Conservation (phyloP, 2,329 filamentous ascomycete genomes). For the Diaporthe nobilis region DNA sequence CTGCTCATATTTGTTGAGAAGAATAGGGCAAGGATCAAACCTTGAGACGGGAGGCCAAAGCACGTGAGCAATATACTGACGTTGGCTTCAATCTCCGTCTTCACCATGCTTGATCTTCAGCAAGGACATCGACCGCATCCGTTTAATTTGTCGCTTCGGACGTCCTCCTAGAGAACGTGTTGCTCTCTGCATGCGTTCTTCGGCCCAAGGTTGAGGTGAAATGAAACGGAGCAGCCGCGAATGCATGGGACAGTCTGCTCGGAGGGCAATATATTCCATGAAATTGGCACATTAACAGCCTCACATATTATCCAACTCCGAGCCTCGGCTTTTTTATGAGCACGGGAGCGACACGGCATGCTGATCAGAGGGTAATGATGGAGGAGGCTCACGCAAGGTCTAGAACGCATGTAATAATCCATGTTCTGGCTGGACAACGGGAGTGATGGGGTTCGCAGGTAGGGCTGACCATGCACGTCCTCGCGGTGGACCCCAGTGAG, state of each 20-base stretch:
- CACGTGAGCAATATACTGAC: not conserved
- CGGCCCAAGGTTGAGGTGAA: not conserved
- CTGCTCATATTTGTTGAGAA: not conserved
- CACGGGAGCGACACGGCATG: slow-evolving; percentile 15
- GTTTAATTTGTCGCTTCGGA: not conserved
- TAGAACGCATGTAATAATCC: not conserved
- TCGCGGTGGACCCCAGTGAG: not conserved
- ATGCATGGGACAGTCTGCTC: slow-evolving; percentile 1
- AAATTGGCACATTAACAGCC: slow-evolving; percentile 7
- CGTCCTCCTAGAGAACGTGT: not conserved
- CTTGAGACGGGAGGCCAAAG: not conserved
- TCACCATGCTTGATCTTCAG: not conserved
- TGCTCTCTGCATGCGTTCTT: not conserved
- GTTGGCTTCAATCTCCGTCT: not conserved
- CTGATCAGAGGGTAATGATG: slow-evolving; percentile 4
- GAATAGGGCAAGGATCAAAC: not conserved
- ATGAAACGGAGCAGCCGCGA: slow-evolving; percentile 15
- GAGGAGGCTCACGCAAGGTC: slow-evolving; percentile 7
- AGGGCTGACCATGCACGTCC: slow-evolving; percentile 36
- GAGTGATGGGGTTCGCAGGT: slow-evolving; percentile 15
- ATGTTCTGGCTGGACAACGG: slow-evolving; percentile 10
- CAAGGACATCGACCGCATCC: not conserved
- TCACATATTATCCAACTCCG: slow-evolving; percentile 11
- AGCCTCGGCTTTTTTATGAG: slow-evolving; percentile 11
- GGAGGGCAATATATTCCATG: not conserved